Base-by-base conservation (phyloP, 495 filamentous ascomycete species). In the Talaromyces borbonicus region DNA sequence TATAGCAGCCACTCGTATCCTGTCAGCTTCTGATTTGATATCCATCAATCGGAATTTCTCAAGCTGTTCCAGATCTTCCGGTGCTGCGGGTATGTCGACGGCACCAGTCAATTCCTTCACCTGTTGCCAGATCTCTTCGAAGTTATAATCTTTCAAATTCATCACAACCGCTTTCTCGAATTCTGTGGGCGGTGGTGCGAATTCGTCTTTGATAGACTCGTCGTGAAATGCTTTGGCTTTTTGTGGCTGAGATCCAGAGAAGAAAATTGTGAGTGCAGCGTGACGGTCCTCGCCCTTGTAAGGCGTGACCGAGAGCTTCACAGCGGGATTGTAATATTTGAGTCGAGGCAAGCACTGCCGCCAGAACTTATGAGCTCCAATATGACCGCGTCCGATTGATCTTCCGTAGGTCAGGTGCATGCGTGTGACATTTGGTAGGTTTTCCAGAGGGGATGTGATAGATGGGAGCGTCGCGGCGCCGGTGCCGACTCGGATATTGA, bases 361-460 rank as follows among this genome's bases (percentile, higher is more conserved):
- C 89, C 87, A 95, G 74, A 98, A 94, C 71, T 87, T 86, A 48
- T 85, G 83, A 26, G 92, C 79, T 19, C 90, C 90, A 58, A 84
- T 73, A 62, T 94, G 85, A 32, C 69, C 67, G 47, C 50, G 50
- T 47, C 68, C 61, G 46, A 78, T 72, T 52, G 75, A 81, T 31
- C 54, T 53, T 11, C 83, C 79, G 61, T 94, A 95, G 52, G 84
- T 79, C 57, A 98, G 63, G 64, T 90, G 84, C 59, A 98, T 82
- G 48, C 83, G 73, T 47, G 84, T 83, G 41, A 98, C 79, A 33
- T 63, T 58, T 46, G 69, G 67, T 49, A 63, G 66, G 51, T 90
- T 80, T 55, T 64, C 58, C 47, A 58, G 57, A 50, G 68, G 60
- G 32, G 54, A 58, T 22, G 52, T 29, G 29, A 56, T 25, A 38